Conservation (phyloP, 2,329 filamentous ascomycete genomes). For the Calonectria multiphialidica region DNA sequence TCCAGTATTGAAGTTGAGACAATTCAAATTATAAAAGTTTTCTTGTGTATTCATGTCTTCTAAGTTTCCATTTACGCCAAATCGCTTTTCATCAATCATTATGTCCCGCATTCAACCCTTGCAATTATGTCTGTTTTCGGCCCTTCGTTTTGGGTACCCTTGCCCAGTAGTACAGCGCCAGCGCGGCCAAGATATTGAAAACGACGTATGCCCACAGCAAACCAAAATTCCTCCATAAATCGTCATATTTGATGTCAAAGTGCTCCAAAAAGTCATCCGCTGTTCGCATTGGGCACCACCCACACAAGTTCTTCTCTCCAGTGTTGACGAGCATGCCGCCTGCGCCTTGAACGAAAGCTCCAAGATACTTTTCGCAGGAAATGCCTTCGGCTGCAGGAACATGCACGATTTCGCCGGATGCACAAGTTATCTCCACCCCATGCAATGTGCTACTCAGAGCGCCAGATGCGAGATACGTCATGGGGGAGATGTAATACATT, state of each 20-base stretch:
- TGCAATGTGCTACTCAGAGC: conserved; percentile 79
- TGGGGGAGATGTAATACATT: conserved; percentile 78
- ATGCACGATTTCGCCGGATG: conserved; percentile 74
- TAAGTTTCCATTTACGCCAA: background rate
- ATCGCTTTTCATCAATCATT: background rate
- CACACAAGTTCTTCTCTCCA: conserved; percentile 61
- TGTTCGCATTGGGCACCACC: conserved; percentile 65
- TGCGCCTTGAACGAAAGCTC: conserved; percentile 56
- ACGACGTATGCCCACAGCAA: conserved; percentile 68
- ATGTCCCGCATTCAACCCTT: background rate
- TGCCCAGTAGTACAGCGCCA: conserved; percentile 66
- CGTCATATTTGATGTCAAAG: conserved; percentile 63
- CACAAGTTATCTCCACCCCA: conserved; percentile 73
- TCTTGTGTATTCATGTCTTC: too few species aligned
- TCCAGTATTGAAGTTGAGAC: too few species aligned
- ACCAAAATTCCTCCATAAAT: conserved; percentile 77
- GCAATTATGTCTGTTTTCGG: background rate
- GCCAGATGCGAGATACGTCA: conserved; percentile 82
- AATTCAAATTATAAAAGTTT: too few species aligned
- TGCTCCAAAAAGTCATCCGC: conserved; percentile 64
- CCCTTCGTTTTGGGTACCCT: conserved; percentile 53
- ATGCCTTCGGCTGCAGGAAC: conserved; percentile 70
- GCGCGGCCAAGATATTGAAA: conserved; percentile 67
- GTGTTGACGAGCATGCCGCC: conserved; percentile 67
- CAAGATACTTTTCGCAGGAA: conserved; percentile 73